Conservation (phyloP, 1,284 basidiomycete genomes). For the Cutaneotrichosporon daszewskae region DNA sequence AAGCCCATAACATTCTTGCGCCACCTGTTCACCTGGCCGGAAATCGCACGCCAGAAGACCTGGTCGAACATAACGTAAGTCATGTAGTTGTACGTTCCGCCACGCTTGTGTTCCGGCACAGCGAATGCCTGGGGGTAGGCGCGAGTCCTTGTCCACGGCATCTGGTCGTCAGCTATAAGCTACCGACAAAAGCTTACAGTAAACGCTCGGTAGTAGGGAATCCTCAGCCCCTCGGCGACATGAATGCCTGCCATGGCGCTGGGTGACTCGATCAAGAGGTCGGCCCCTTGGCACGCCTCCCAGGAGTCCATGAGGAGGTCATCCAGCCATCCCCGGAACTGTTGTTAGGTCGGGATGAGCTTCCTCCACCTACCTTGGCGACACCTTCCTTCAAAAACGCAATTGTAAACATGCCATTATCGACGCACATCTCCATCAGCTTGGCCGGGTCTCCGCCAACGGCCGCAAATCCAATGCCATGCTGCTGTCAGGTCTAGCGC, state of each 20-base stretch:
- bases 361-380: constrained; percentile 65
- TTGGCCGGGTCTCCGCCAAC: constrained; percentile 79
- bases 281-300: constrained; percentile 65
- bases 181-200: constrained; percentile 40
- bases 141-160: constrained; percentile 63
- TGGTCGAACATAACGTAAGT: constrained; percentile 59
- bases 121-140: constrained; percentile 63
- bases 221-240: constrained; percentile 68
- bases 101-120: constrained; percentile 52
- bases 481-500: constrained; percentile 48
- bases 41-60: constrained; percentile 68
- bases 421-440: constrained; percentile 65
- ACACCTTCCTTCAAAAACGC: constrained; percentile 87
- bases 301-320: constrained; percentile 64
- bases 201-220: constrained; percentile 64
- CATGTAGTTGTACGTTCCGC: constrained; percentile 45
- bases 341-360: constrained; percentile 7
- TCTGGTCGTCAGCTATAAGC: constrained; percentile 28
- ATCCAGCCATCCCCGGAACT: constrained; percentile 74
- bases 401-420: constrained; percentile 94
- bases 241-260: constrained; percentile 75
- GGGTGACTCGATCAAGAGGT: constrained; percentile 61
- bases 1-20: constrained; percentile 57
- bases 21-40: constrained; percentile 70
- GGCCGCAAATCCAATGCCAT: constrained; percentile 86